Conservation (phyloP, 805 yeast species). For the Wickerhamiella sorbophila region DNA sequence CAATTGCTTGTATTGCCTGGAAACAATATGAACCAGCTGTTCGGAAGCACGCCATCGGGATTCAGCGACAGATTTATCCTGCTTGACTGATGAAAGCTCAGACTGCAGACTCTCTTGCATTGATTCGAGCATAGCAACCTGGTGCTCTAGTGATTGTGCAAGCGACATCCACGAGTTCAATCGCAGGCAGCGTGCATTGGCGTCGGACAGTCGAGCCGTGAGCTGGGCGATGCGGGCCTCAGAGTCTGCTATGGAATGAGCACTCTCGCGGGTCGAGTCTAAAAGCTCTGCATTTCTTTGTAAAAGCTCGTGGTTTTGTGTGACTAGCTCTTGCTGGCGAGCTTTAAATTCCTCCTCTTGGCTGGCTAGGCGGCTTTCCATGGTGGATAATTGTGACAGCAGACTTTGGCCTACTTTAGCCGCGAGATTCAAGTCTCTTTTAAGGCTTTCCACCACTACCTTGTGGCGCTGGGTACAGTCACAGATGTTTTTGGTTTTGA, state of each 20-base stretch:
- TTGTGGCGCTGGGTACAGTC: conserved; percentile 2
- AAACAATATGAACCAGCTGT: background rate
- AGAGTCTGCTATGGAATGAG: conserved; percentile 10
- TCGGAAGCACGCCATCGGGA: background rate
- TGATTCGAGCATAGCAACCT: conserved; percentile 14
- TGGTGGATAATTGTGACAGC: conserved; percentile 14
- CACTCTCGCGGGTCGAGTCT: conserved; percentile 10
- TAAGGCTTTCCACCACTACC: conserved; percentile 12
- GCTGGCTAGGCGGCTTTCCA: conserved; percentile 10
- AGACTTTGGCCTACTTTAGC: conserved; percentile 18
- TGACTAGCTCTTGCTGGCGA: conserved; percentile 2
- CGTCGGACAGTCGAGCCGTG: conserved; percentile 7
- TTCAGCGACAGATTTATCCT: background rate
- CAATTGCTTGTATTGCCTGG: background rate
- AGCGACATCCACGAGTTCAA: conserved; percentile 11
- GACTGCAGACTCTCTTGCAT: conserved; percentile 6
- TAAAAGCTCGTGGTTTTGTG: conserved; percentile 7
- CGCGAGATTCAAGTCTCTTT: conserved; percentile 16
- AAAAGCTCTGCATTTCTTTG: conserved; percentile 12
- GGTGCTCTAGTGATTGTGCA: conserved; percentile 15
- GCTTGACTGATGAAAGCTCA: background rate
- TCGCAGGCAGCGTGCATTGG: conserved; percentile 8
- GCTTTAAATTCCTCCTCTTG: conserved; percentile 8
- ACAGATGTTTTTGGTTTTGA: background rate
- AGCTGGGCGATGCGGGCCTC: conserved; percentile 11